phyloP scores from a whole-genome alignment of 768 basidiomycete species.

The Amanita polypyramis region DNA sequence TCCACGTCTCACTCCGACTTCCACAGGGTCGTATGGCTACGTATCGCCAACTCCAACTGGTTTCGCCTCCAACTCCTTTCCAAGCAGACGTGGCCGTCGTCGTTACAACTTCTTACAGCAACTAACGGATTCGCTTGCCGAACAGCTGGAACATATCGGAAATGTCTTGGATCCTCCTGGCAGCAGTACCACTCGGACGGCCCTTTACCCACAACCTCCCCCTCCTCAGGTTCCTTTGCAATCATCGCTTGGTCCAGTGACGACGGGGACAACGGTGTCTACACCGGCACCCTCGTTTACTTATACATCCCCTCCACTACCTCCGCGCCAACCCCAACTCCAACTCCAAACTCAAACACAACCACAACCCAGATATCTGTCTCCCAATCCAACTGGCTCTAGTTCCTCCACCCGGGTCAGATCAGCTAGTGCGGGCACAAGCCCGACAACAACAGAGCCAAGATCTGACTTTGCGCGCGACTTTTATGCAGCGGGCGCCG shows the following conservation, averaged over 20 bases:
- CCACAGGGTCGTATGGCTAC: background rate
- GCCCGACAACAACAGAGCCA: background rate
- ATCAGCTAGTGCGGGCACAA: background rate
- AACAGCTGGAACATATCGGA: background rate
- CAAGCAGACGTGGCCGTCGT: background rate
- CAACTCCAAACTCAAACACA: no score
- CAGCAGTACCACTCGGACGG: background rate
- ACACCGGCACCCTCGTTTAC: background rate
- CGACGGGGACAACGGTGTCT: no score
- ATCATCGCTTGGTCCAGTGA: background rate
- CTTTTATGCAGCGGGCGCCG: constrained; percentile 43
- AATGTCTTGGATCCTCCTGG: no score
- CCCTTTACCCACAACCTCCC: background rate
- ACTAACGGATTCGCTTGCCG: background rate
- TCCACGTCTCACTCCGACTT: background rate
- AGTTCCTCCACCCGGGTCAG: background rate
- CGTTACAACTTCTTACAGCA: background rate
- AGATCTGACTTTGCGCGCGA: constrained; percentile 53
- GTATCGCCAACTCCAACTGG: background rate
- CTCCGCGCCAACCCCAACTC: background rate
- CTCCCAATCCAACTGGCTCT: background rate
- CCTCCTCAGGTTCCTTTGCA: background rate
- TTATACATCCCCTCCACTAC: background rate
- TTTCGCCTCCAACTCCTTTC: background rate
- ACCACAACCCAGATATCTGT: background rate